Conservation (phyloP, 345 rosid species). For the Pugionium dolabratum region DNA sequence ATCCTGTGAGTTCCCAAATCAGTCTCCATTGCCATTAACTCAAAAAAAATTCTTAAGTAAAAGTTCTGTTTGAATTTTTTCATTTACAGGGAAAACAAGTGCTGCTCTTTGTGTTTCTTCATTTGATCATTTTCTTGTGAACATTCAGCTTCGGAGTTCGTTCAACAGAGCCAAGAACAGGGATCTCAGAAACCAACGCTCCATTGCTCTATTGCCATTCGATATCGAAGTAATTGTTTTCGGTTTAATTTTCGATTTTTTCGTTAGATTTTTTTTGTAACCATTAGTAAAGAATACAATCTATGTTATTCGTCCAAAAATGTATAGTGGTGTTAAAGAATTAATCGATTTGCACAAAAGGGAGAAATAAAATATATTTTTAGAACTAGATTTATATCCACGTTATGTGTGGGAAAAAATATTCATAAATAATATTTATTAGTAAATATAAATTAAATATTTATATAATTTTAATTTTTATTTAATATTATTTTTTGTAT, state of each 20-base stretch:
- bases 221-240: conserved; percentile 5
- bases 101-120: conserved; percentile 15
- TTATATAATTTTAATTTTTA: no score
- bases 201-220: conserved; percentile 6
- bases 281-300: conserved; percentile 22
- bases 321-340: conserved; percentile 33
- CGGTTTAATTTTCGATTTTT: background rate
- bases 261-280: conserved; percentile 21
- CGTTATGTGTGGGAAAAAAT: no score
- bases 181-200: conserved; percentile 1
- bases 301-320: conserved; percentile 8
- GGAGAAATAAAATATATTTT: no score
- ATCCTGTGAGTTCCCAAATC: conserved; percentile 49
- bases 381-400: no score
- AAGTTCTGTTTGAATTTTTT: background rate
- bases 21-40: conserved; percentile 14
- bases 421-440: no score
- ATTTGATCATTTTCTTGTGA: conserved; percentile 7
- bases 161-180: conserved; percentile 18
- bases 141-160: conserved; percentile 16
- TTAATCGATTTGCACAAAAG: background rate
- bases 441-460: no score
- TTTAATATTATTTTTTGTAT: no score
- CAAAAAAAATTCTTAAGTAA: background rate
- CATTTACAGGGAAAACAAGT: conserved; percentile 15